Conservation (phyloP, 257 asterid species). For the Nicotiana obtusifolia region DNA sequence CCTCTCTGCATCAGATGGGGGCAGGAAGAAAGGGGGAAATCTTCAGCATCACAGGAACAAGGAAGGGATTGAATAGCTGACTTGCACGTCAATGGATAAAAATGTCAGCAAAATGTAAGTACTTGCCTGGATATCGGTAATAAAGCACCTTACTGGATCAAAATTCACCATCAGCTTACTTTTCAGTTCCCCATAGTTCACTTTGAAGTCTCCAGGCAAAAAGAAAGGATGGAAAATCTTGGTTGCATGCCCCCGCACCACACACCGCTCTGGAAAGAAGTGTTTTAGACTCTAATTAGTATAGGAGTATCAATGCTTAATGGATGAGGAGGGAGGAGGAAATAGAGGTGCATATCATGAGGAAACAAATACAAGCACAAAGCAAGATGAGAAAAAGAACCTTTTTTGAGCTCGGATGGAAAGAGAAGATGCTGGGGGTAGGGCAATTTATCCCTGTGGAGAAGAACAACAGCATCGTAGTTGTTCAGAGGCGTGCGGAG, state of each 20-base stretch:
- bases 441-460: conserved; percentile 81
- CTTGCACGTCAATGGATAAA: not conserved
- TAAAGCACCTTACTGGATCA: conserved; percentile 65
- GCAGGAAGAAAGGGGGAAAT: not conserved
- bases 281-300: not conserved
- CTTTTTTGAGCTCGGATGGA: conserved; percentile 76
- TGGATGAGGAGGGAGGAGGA: not conserved
- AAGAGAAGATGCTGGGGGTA: conserved; percentile 75
- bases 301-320: not conserved
- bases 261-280: conserved; percentile 44
- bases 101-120: not conserved
- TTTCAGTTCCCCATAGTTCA: conserved; percentile 44
- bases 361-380: conserved; percentile 4
- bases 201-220: conserved; percentile 37
- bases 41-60: not conserved
- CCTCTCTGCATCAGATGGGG: conserved; percentile 47
- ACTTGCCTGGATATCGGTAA: conserved; percentile 73
- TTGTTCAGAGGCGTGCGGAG: conserved; percentile 90
- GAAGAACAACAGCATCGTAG: conserved; percentile 83
- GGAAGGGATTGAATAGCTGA: not conserved
- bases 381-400: conserved; percentile 25
- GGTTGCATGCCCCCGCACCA: conserved; percentile 61
- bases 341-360: not conserved
- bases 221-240: conserved; percentile 69
- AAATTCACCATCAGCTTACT: conserved; percentile 84